These are phyloP conservation scores for Hyaloperonospora arabidopsidis DNA, from an alignment of 352 stramenopile species.

Conservation along the genomic window DNA sequence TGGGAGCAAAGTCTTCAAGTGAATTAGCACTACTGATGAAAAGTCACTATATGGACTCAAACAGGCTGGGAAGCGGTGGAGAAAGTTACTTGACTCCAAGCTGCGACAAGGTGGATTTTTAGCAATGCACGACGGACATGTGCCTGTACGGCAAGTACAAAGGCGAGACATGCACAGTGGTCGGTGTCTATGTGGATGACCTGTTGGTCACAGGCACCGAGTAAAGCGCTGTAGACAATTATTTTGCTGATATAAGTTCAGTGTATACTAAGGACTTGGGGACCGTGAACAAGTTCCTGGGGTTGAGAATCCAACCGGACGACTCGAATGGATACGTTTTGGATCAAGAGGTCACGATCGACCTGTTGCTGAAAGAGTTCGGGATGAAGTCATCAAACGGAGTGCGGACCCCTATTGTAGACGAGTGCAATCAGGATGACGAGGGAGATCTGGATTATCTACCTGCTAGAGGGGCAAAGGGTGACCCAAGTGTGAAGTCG, in stretches of 20 bases:
- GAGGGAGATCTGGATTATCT: slow-evolving; percentile 5
- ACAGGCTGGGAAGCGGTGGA: slow-evolving; percentile 3
- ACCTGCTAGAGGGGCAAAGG: slow-evolving; percentile 2
- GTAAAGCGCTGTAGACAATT: slow-evolving; percentile 7
- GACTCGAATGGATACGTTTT: slow-evolving; percentile 11
- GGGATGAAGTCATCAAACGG: slow-evolving; percentile 15
- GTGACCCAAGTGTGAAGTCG: slow-evolving; percentile 7
- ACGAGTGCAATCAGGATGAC: slow-evolving; percentile 1
- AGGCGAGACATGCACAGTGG: not conserved
- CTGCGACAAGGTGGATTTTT: slow-evolving; percentile 15
- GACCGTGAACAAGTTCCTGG: slow-evolving; percentile 17
- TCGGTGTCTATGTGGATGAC: slow-evolving; percentile 21
- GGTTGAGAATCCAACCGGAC: slow-evolving; percentile 19
- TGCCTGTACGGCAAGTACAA: slow-evolving; percentile 19
- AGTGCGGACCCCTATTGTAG: slow-evolving; percentile 8
- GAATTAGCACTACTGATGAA: not conserved
- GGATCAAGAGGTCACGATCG: slow-evolving; percentile 18
- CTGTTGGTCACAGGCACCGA: slow-evolving; percentile 13
- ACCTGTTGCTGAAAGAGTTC: slow-evolving; percentile 18
- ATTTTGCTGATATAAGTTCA: slow-evolving; percentile 4
- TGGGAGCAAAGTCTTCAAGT: not conserved
- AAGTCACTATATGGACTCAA: slow-evolving; percentile 11
- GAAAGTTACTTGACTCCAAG: slow-evolving; percentile 14
- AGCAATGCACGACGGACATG: slow-evolving; percentile 18
- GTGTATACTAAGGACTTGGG: slow-evolving; percentile 28